Evolutionary conservation across 306 rosid species (phyloP).

Genomic region (Echinosophora koreensis): DNA sequence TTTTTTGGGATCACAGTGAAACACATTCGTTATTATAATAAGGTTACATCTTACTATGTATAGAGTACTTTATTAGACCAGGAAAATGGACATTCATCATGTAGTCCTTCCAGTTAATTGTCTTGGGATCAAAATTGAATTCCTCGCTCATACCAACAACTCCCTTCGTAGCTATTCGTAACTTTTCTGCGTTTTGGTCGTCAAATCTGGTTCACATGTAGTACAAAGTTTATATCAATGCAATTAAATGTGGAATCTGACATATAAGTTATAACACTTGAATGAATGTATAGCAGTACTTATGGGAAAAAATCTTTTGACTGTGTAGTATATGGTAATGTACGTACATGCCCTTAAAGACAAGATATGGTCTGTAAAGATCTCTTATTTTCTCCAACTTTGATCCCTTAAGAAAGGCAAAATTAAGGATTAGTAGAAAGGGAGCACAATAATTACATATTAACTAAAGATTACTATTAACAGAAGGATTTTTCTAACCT

Average conservation of each 20-base stretch:
- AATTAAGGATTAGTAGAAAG: too few species aligned
- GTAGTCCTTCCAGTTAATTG: conserved; percentile 56
- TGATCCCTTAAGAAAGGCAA: too few species aligned
- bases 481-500: too few species aligned
- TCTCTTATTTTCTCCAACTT: neutral
- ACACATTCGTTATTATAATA: neutral
- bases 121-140: conserved; percentile 52
- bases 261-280: neutral
- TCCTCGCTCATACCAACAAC: neutral
- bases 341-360: conserved; percentile 53
- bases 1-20: neutral
- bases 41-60: conserved; percentile 1
- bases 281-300: neutral
- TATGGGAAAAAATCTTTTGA: too few species aligned
- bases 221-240: too few species aligned
- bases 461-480: too few species aligned
- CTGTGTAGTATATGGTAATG: neutral
- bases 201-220: conserved; percentile 49
- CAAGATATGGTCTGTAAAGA: conserved; percentile 35
- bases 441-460: too few species aligned
- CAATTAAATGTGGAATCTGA: neutral
- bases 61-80: conserved; percentile 40
- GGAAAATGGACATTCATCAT: conserved; percentile 51
- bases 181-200: conserved; percentile 51
- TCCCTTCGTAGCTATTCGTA: conserved; percentile 28